phyloP scores from a whole-genome alignment of 257 asterid species.

The Forsythia viridissima region DNA sequence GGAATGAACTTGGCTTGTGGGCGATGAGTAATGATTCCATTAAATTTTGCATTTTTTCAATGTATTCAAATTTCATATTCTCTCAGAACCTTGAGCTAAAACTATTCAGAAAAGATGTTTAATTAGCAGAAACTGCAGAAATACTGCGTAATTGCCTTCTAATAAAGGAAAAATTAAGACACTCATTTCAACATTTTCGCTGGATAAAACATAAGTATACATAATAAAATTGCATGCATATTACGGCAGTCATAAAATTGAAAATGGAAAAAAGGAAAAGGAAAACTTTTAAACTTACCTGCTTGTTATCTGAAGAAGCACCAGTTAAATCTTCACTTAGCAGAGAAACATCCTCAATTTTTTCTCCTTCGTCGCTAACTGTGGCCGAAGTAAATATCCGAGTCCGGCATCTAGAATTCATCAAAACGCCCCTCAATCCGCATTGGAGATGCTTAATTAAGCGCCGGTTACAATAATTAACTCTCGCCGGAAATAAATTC shows the following conservation, averaged over 20 bases:
- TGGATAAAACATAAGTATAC: neutral
- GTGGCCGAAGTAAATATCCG: conserved; percentile 17
- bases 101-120: neutral
- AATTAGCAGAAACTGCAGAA: neutral
- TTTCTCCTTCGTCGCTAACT: conserved; percentile 26
- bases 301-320: conserved; percentile 3
- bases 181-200: neutral
- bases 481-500: conserved; percentile 7
- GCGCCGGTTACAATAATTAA: conserved; percentile 26
- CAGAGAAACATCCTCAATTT: conserved; percentile 16
- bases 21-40: too few species aligned
- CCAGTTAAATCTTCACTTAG: conserved; percentile 17
- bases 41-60: too few species aligned
- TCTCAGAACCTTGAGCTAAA: neutral
- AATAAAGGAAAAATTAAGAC: neutral
- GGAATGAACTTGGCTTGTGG: neutral
- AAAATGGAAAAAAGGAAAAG: neutral
- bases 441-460: neutral
- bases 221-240: neutral
- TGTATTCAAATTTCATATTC: too few species aligned
- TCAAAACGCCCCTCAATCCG: conserved; percentile 24
- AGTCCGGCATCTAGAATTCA: conserved; percentile 4
- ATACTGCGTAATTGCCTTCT: neutral
- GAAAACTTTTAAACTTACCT: conserved; percentile 13
- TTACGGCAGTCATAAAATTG: too few species aligned